These are phyloP conservation scores for Cenchrus fungigraminus DNA, from an alignment of 176 grass and related monocot genomes.

Conservation along the genomic window DNA sequence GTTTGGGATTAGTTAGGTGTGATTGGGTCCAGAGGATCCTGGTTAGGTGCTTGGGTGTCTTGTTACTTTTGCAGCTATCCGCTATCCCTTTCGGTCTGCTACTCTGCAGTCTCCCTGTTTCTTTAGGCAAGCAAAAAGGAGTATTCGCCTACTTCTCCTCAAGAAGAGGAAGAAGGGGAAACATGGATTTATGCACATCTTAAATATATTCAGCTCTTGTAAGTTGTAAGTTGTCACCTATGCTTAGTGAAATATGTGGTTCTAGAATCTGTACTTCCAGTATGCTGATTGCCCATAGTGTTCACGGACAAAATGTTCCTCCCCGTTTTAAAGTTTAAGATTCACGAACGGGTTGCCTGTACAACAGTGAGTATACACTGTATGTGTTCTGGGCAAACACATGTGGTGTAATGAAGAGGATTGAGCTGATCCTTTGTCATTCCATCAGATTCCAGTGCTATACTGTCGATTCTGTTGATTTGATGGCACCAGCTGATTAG, in stretches of 20 bases:
- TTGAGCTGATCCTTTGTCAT: background rate
- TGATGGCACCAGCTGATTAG: background rate
- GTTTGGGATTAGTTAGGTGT: constrained; percentile 39
- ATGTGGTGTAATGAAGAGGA: background rate
- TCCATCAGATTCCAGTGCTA: background rate
- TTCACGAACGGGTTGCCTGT: background rate
- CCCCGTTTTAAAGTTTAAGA: background rate
- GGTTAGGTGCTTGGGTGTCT: constrained; percentile 23
- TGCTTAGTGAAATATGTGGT: background rate
- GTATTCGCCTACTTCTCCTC: background rate
- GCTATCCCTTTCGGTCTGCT: constrained; percentile 10
- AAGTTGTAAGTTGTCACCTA: background rate
- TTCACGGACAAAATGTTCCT: background rate
- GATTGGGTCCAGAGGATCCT: constrained; percentile 21
- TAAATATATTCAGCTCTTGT: background rate
- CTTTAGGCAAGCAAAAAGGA: constrained; percentile 18
- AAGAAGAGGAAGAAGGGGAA: background rate
- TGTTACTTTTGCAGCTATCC: constrained; percentile 1
- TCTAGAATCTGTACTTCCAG: background rate
- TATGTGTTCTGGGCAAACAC: background rate
- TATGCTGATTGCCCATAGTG: background rate
- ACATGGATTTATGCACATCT: background rate
- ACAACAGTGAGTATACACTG: background rate
- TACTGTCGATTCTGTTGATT: constrained; percentile 1
- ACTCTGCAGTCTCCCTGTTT: constrained; percentile 10